Percentiles rank a stretch among this genome's conserved stretches.
phyloP scores from a whole-genome alignment of 2,329 filamentous ascomycete genomes.

The Cylindrodendrum hubeiense region DNA sequence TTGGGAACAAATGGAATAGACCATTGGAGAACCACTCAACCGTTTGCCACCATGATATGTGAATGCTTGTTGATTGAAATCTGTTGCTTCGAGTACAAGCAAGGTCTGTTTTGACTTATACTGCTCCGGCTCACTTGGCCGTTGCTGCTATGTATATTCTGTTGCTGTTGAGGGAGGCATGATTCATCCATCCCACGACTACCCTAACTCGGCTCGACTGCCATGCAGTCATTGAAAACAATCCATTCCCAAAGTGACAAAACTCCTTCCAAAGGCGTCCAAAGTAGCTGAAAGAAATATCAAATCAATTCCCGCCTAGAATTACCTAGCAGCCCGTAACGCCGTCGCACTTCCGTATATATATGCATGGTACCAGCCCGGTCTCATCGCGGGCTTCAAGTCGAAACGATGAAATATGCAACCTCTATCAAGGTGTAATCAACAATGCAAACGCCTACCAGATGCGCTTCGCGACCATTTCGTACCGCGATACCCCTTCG shows the following conservation, averaged over 20 bases:
- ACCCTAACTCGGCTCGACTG: background rate
- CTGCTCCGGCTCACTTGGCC: background rate
- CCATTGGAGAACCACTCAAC: background rate
- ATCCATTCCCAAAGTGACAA: background rate
- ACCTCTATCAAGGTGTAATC: background rate
- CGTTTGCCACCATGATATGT: background rate
- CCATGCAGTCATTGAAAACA: too few species aligned
- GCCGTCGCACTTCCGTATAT: background rate
- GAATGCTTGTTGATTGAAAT: background rate
- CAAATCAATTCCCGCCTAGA: too few species aligned
- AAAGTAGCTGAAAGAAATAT: too few species aligned
- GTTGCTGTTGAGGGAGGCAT: background rate
- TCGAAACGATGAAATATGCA: too few species aligned
- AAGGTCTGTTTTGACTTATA: background rate
- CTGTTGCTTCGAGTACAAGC: background rate
- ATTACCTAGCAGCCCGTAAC: background rate
- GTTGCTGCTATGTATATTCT: background rate
- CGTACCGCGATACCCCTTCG: constrained; percentile 83
- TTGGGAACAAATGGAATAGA: constrained; percentile 14
- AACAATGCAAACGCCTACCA: constrained; percentile 70
- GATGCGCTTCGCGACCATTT: constrained; percentile 96
- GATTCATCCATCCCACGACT: too few species aligned
- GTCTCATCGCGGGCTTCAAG: constrained; percentile 9
- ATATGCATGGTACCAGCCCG: constrained; percentile 4
- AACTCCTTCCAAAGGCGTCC: background rate